Evolutionary conservation across 176 grass and related monocot species (phyloP).

Genomic region (Stipa capillata): DNA sequence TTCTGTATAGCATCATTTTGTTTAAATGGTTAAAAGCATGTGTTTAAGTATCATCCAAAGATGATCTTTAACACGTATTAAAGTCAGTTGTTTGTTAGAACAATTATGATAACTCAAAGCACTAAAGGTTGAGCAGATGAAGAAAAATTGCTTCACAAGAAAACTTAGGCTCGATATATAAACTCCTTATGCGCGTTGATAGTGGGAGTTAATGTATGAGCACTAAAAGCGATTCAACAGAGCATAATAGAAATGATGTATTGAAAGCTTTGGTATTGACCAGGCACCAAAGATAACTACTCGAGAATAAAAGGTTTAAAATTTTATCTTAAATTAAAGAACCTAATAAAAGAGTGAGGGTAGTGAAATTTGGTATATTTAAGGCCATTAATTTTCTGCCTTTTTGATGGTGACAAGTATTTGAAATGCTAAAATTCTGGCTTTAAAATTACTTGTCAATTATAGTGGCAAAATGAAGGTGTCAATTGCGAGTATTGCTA

Average conservation of each 20-base stretch:
- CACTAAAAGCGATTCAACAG: no score
- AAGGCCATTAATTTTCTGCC: neutral
- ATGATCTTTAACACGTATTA: neutral
- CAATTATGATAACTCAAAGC: neutral
- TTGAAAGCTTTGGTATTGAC: no score
- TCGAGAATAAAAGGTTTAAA: no score
- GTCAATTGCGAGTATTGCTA: neutral
- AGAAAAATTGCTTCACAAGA: neutral
- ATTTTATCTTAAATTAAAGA: no score
- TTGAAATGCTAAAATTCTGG: no score
- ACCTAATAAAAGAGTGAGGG: no score
- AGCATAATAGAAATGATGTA: neutral
- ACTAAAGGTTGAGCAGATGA: no score
- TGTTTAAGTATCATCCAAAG: neutral
- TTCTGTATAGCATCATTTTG: neutral
- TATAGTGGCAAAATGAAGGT: no score
- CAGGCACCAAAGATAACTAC: no score
- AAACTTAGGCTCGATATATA: neutral
- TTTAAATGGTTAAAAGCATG: no score
- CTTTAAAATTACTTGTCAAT: no score
- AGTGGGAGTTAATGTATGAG: neutral
- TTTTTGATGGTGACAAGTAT: no score
- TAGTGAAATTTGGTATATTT: neutral
- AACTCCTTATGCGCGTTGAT: neutral
- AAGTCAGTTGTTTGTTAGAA: neutral